phyloP scores from a whole-genome alignment of 2,329 filamentous ascomycete genomes.

The Clarireedia monteithiana region DNA sequence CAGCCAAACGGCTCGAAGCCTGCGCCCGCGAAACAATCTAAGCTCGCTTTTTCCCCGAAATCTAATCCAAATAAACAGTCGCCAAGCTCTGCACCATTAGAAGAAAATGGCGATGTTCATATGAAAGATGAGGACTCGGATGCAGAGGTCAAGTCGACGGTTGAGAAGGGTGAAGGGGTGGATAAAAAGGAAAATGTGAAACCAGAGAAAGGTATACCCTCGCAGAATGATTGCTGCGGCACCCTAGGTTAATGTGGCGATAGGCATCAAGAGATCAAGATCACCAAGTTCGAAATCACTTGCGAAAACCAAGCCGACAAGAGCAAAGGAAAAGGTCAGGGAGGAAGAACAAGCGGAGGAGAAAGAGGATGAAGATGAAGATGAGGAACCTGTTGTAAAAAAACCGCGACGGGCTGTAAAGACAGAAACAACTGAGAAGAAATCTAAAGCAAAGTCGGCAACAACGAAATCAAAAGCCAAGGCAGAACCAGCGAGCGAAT shows the following conservation, averaged over 20 bases:
- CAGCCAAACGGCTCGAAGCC: constrained; percentile 51
- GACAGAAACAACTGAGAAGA: constrained; percentile 36
- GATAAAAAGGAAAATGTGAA: constrained; percentile 14
- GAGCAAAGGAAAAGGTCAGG: constrained; percentile 25
- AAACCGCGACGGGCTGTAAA: constrained; percentile 32
- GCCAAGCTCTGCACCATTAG: constrained; percentile 21
- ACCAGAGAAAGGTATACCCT: not conserved
- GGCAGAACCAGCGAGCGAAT: constrained; percentile 12
- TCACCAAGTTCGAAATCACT: constrained; percentile 13
- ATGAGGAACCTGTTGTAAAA: constrained; percentile 26
- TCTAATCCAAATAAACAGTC: constrained; percentile 26
- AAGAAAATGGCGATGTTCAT: constrained; percentile 22
- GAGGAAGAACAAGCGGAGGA: constrained; percentile 35
- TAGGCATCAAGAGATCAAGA: constrained; percentile 22
- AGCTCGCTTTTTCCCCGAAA: constrained; percentile 65
- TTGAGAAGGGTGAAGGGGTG: constrained; percentile 1
- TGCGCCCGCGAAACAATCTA: constrained; percentile 65
- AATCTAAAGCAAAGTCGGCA: not conserved
- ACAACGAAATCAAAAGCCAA: constrained; percentile 7
- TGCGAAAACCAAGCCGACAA: constrained; percentile 21
- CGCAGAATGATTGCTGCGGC: not conserved
- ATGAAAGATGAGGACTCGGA: constrained; percentile 24
- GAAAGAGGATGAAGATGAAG: constrained; percentile 43
- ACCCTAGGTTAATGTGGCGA: constrained; percentile 8
- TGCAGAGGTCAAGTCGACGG: constrained; percentile 16